phyloP scores from a whole-genome alignment of 1,139 yeast species.

The Scheffersomyces segobiensis region DNA sequence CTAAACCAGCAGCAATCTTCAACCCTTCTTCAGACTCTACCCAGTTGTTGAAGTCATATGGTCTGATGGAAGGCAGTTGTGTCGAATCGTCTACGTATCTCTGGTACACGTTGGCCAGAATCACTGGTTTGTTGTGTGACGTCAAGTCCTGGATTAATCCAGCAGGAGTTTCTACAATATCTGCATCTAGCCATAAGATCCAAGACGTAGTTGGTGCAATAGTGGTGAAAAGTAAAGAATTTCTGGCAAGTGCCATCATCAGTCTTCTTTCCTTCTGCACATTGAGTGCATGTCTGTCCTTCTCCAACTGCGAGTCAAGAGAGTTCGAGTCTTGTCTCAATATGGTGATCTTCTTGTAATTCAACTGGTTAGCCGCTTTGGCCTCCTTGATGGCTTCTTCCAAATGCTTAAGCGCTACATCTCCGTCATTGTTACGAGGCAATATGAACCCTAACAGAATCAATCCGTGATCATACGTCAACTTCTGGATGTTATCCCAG shows the following conservation, averaged over 20 bases:
- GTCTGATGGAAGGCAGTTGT: constrained; percentile 64
- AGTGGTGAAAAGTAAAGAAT: constrained; percentile 87
- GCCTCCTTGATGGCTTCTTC: constrained; percentile 67
- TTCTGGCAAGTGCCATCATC: constrained; percentile 91
- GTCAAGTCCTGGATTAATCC: constrained; percentile 85
- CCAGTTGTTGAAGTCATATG: constrained; percentile 97
- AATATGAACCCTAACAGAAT: constrained; percentile 88
- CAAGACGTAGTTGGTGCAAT: constrained; percentile 88
- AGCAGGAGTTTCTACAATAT: constrained; percentile 83
- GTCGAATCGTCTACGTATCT: constrained; percentile 63
- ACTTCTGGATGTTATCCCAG: constrained; percentile 77
- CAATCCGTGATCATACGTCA: constrained; percentile 81
- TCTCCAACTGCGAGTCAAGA: constrained; percentile 65
- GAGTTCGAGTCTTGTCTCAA: constrained; percentile 88
- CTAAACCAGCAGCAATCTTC: constrained; percentile 66
- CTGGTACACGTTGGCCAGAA: constrained; percentile 93
- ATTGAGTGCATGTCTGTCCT: constrained; percentile 66
- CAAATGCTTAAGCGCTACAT: constrained; percentile 65
- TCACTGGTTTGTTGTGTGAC: constrained; percentile 79
- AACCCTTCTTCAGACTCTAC: constrained; percentile 86
- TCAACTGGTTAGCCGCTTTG: constrained; percentile 52
- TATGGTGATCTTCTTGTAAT: constrained; percentile 79
- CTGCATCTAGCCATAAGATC: constrained; percentile 96
- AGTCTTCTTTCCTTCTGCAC: constrained; percentile 91
- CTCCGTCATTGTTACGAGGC: constrained; percentile 82